phyloP scores from a whole-genome alignment of 1,284 basidiomycete genomes.

The Ceratobasidium sp. region DNA sequence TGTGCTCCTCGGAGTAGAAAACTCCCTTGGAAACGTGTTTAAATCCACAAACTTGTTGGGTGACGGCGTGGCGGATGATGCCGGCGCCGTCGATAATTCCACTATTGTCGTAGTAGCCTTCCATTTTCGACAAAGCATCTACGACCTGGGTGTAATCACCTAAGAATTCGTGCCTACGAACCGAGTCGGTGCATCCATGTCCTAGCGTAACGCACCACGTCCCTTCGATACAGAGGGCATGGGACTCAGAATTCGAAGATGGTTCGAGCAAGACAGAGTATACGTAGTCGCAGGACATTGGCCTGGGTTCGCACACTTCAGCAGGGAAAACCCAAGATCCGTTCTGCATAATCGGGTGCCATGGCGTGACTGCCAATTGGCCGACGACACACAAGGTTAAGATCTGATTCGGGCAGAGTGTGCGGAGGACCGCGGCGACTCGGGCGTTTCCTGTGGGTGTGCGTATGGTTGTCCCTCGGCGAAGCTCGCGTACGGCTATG shows the following conservation, averaged over 20 bases:
- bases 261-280: constrained; percentile 51
- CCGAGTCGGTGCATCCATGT: constrained; percentile 47
- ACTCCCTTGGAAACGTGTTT: not conserved
- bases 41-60: constrained; percentile 45
- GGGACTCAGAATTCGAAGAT: constrained; percentile 44
- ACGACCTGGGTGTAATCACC: constrained; percentile 44
- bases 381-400: constrained; percentile 46
- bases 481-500: constrained; percentile 41
- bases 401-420: not conserved
- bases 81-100: constrained; percentile 42
- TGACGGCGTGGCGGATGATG: constrained; percentile 11
- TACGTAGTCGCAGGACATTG: constrained; percentile 45
- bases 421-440: constrained; percentile 46
- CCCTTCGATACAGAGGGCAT: constrained; percentile 47
- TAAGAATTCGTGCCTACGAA: constrained; percentile 47
- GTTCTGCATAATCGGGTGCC: constrained; percentile 49
- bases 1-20: not conserved
- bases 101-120: constrained; percentile 13
- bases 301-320: constrained; percentile 43
- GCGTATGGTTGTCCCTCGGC: constrained; percentile 42
- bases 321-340: constrained; percentile 50
- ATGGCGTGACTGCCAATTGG: constrained; percentile 49
- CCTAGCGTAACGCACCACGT: constrained; percentile 49
- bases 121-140: constrained; percentile 24
- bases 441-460: constrained; percentile 46